Percentiles rank a stretch among this genome's conserved stretches.
phyloP scores from a whole-genome alignment of 202 grass and related monocot species.

The Eragrostis tef region DNA sequence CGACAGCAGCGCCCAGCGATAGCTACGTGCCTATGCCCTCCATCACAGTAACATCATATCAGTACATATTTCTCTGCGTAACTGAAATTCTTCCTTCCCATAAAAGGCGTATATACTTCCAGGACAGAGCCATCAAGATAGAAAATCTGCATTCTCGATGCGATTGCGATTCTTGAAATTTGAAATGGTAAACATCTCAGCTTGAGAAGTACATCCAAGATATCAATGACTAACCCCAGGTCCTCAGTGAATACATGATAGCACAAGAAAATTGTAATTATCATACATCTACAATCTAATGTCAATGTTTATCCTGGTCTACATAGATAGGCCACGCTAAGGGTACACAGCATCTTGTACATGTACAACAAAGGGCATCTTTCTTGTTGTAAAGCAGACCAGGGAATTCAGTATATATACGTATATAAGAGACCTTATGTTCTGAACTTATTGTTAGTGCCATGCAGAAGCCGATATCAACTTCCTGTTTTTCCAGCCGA shows the following conservation, averaged over 20 bases:
- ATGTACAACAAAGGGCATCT: conserved; percentile 42
- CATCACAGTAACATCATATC: neutral
- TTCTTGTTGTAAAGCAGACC: conserved; percentile 36
- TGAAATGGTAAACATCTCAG: neutral
- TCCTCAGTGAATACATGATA: conserved; percentile 29
- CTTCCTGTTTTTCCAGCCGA: conserved; percentile 92
- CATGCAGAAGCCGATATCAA: conserved; percentile 97
- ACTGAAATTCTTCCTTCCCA: neutral
- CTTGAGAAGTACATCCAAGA: conserved; percentile 38
- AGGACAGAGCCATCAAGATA: neutral
- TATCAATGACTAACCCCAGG: conserved; percentile 16
- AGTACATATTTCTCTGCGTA: neutral
- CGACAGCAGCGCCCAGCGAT: too few relatives aligned
- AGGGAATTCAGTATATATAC: conserved; percentile 46
- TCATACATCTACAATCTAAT: conserved; percentile 63
- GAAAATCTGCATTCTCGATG: neutral
- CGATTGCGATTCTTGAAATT: conserved; percentile 1
- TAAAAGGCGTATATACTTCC: neutral
- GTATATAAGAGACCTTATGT: conserved; percentile 26
- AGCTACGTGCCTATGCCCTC: neutral
- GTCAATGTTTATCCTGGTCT: conserved; percentile 51
- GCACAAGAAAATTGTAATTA: conserved; percentile 49
- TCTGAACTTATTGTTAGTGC: conserved; percentile 62
- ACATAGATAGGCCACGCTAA: conserved; percentile 36
- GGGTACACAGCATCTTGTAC: conserved; percentile 56